Evolutionary conservation across 2,329 filamentous ascomycete species (phyloP), one percentile per base, ranked within the genome.

Genomic region (Xylaria sp.): DNA sequence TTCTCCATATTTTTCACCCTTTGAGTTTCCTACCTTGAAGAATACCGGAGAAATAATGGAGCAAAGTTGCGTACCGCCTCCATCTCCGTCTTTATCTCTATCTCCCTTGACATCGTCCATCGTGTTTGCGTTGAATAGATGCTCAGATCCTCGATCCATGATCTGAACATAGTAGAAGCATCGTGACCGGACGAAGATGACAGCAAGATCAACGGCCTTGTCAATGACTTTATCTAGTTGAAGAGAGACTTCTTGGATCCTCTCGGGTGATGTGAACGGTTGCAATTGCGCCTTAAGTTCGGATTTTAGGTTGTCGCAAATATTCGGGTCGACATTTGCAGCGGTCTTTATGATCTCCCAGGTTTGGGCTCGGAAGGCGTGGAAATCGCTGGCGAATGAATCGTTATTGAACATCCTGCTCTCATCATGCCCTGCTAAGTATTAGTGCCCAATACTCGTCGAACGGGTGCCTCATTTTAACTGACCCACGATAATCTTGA

Each of bases 21-120:
- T 58, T 15, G 55, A 58, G 25, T 58, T 58, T 23, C 55, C 55
- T 58, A 32, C 36, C 36, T 58, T 58, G 25, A 43, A 30, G 7
- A 58, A 2, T 3, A 3, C 4, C 2, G 55, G 55, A 15, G 55
- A 43, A 30, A 58, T 58, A 8, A 13, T 30, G 0, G 23, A 18
- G 15, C 13, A 18, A 5, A 45, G 20, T 3, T 41, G 1, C 1
- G 1, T 0, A 5, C 25, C 15, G 25, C n/a, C 52, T 55, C 20
- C 20, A 20, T 41, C 52, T 55, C 20, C 20, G 34, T 25, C 52
- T 55, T 9, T 7, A 23, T 20, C 4, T 10, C 30, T n/a, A 15
- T 39, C 12, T 13, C 36, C 41, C 10, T 4, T 10, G 7, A 58
- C 12, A 1, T 58, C 15, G 3, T 58, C 55, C 55, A 58, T 58